Base-by-base conservation (phyloP, 2,329 filamentous ascomycete genomes). In the Fusarium neocosmosporiellum region DNA sequence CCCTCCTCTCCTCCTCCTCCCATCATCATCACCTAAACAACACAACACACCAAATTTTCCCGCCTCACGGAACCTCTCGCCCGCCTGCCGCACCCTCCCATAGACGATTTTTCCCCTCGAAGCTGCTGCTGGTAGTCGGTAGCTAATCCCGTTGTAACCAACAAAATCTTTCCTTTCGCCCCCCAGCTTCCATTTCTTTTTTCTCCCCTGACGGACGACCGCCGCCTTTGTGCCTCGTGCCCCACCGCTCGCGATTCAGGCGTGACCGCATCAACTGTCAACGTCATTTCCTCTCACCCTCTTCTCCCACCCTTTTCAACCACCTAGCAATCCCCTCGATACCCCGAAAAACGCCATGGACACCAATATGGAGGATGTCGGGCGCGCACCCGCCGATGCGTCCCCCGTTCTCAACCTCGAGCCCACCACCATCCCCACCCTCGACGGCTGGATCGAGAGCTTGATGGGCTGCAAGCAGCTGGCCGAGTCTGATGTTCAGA, bases 401-500 rank as follows among this genome's bases (percentile, higher is more conserved):
- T 90, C 93, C 68, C 90, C 94, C 59, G 87, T 91, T 64, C 89
- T 78, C 48, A 78, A 91, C 79, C 81, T 84, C 69, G 96, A 98
- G 86, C 93, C 96, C 64, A 92, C 95, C 70, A 94, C 95, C 77
- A 96, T 98, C 86, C 91, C 93, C 70, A 98, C 94, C 69, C 89
- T 99, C 73, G 96, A 99, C 83, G 95, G 95, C 81, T 99, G 96
- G 96, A 98, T 99, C 82, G 96, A 98, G 88, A 95, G 90, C 86
- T 88, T 99, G 85, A 98, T 99, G 96, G 91, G 86, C 81, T 99
- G 96, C 93, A 99, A 99, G 88, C 96, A 98, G 89, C 89, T 99
- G 84, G 91, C 94, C 70, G 96, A 99, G 87, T 88, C 90, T 75
- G 96, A 99, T 82, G 96, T 99, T 72, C 94, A 97, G 86, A 92